A percentile compares a stretch with the other conserved stretches of the same genome.
These are phyloP conservation scores for Scheffersomyces amazonensis DNA, from an alignment of 805 yeast species.

Conservation along the genomic window DNA sequence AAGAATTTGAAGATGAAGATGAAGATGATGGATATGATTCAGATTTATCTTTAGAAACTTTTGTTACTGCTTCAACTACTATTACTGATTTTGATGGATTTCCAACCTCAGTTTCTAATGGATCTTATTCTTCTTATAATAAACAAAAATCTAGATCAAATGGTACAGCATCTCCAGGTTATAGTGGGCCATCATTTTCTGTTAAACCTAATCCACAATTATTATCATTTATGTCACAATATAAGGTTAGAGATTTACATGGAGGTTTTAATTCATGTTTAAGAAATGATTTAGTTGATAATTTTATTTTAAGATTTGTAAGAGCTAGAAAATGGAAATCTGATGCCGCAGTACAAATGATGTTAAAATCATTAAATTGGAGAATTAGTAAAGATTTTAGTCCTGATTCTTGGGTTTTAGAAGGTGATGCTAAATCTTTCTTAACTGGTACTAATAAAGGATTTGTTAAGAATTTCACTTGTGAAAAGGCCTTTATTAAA, in stretches of 20 bases:
- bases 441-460: constrained; percentile 40
- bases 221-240: constrained; percentile 47
- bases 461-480: constrained; percentile 52
- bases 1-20: constrained; percentile 13
- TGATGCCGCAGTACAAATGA: constrained; percentile 65
- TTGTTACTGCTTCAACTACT: constrained; percentile 28
- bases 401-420: constrained; percentile 58
- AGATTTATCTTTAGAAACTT: constrained; percentile 26
- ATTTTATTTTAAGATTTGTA: constrained; percentile 67
- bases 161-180: neutral
- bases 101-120: constrained; percentile 3
- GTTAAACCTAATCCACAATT: constrained; percentile 29
- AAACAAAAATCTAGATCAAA: neutral
- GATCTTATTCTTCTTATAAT: neutral
- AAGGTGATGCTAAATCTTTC: constrained; percentile 69
- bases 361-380: constrained; percentile 75
- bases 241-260: constrained; percentile 51
- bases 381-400: constrained; percentile 53
- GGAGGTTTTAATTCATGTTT: constrained; percentile 37
- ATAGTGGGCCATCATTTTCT: neutral
- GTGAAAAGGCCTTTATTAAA: constrained; percentile 68
- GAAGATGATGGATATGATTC: constrained; percentile 15
- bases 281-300: constrained; percentile 81
- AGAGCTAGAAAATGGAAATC: constrained; percentile 87
- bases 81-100: constrained; percentile 17